Evolutionary conservation across 371 early-diverging fungal species (phyloP).

Genomic region (Mortierella sp.): DNA sequence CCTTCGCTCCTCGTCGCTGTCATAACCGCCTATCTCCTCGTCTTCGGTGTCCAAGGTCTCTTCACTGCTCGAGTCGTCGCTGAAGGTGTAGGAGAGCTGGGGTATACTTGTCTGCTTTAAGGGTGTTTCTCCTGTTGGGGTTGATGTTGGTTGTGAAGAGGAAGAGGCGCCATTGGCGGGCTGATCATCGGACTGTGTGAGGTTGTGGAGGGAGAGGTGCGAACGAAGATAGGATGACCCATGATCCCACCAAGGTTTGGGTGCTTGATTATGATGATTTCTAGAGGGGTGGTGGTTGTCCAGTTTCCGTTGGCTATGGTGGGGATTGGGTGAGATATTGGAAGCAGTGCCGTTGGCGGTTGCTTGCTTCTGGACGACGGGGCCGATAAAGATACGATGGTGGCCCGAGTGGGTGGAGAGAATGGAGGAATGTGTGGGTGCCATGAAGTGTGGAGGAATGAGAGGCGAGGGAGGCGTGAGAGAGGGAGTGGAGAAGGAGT

Average conservation of each 20-base stretch:
- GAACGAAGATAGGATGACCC: conserved; percentile 21
- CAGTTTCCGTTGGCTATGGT: not conserved
- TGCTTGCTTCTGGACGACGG: conserved; percentile 23
- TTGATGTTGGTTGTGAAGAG: not conserved
- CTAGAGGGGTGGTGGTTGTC: not conserved
- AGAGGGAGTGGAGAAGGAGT: not conserved
- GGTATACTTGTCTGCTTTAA: conserved; percentile 25
- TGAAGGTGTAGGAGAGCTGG: conserved; percentile 34
- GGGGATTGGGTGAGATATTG: not conserved
- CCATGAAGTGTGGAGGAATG: not conserved
- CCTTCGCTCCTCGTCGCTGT: conserved; percentile 23
- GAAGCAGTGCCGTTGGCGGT: not conserved
- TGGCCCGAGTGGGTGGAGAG: conserved; percentile 52
- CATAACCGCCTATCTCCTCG: conserved; percentile 9
- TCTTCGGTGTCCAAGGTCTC: conserved; percentile 4
- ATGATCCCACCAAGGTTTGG: conserved; percentile 53
- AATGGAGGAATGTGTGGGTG: conserved; percentile 9
- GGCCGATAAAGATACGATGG: conserved; percentile 49
- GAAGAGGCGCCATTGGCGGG: not conserved
- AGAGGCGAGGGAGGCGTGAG: not conserved
- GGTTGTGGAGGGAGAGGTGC: conserved; percentile 22
- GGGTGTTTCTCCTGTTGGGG: not conserved
- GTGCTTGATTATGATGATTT: conserved; percentile 3
- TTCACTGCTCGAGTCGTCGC: conserved; percentile 26
- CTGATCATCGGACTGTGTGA: not conserved